phyloP scores from a whole-genome alignment of 2,329 filamentous ascomycete genomes.

The Calonectria crousiana region DNA sequence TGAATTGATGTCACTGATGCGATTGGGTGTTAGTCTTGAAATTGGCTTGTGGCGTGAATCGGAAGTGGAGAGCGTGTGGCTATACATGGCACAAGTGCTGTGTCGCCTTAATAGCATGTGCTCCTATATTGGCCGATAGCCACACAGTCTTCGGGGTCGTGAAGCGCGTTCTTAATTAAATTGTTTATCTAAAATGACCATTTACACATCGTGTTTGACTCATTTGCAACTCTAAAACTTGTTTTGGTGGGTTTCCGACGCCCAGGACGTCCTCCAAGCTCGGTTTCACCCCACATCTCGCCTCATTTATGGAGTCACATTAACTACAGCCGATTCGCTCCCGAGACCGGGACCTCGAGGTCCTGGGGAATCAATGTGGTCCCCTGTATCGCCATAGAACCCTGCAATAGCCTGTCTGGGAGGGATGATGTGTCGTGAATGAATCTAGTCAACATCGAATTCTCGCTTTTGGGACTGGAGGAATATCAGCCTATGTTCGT shows the following conservation, averaged over 20 bases:
- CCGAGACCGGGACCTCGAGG: neutral
- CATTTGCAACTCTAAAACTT: neutral
- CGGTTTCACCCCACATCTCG: neutral
- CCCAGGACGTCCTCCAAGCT: neutral
- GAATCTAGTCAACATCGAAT: slow-evolving; percentile 8
- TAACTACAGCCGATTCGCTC: neutral
- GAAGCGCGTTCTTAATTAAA: neutral
- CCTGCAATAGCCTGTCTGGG: neutral
- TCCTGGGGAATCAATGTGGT: neutral
- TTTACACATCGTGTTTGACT: neutral
- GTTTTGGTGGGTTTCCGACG: neutral
- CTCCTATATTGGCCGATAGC: neutral
- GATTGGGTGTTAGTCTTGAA: neutral
- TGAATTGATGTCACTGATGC: neutral
- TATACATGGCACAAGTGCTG: neutral
- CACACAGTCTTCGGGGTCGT: no score
- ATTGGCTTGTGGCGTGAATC: neutral
- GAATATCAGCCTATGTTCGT: neutral
- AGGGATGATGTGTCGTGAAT: neutral
- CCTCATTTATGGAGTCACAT: neutral
- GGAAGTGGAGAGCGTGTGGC: neutral
- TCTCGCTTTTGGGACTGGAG: neutral
- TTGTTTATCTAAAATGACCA: neutral
- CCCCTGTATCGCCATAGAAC: neutral
- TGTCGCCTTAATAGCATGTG: neutral